Evolutionary conservation across 306 rosid genomes (phyloP).

Genomic region (Quercus suber): DNA sequence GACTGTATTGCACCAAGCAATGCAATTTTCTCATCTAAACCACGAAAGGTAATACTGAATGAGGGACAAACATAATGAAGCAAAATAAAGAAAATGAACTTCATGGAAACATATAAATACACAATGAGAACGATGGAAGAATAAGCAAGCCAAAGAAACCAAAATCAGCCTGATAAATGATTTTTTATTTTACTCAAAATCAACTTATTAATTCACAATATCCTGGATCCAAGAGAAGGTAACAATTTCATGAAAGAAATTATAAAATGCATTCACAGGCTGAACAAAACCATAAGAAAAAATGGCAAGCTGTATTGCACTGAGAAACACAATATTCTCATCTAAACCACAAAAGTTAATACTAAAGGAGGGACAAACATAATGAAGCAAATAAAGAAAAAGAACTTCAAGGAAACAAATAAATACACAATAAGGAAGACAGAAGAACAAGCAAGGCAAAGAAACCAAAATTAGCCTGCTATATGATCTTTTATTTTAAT

Average conservation of each 20-base stretch:
- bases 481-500: not conserved
- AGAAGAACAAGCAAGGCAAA: slow-evolving; percentile 3
- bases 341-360: slow-evolving; percentile 38
- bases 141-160: slow-evolving; percentile 7
- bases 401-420: not conserved
- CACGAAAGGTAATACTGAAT: slow-evolving; percentile 9
- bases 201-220: not conserved
- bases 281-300: not conserved
- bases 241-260: not conserved
- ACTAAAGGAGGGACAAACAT: slow-evolving; percentile 9
- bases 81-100: not conserved
- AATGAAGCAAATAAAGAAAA: not conserved
- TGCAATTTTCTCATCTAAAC: slow-evolving; percentile 83
- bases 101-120: slow-evolving; percentile 10
- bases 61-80: slow-evolving; percentile 3
- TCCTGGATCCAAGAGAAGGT: not conserved
- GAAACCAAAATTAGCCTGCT: slow-evolving; percentile 1
- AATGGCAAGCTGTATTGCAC: slow-evolving; percentile 59
- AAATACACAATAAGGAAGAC: slow-evolving; percentile 9
- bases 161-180: not conserved
- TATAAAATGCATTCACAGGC: not conserved
- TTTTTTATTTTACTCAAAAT: not conserved
- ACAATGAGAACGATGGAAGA: not conserved
- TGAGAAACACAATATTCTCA: slow-evolving; percentile 81
- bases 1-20: slow-evolving; percentile 90